These are phyloP conservation scores for Cinchona pubescens DNA, from an alignment of 257 asterid genomes.

Conservation along the genomic window DNA sequence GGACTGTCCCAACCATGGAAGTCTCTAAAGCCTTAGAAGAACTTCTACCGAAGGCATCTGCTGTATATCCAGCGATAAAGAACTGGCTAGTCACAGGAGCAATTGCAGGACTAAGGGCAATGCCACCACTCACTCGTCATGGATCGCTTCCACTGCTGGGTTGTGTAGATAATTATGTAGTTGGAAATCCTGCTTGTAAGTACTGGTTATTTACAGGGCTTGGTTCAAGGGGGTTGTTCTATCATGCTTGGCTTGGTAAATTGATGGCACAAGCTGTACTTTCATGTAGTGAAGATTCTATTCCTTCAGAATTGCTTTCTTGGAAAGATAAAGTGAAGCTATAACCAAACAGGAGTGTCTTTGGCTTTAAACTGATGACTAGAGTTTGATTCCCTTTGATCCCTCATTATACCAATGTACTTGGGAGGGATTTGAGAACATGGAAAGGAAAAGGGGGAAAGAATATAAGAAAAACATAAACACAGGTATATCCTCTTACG, in stretches of 20 bases:
- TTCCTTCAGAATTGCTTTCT: constrained; percentile 62
- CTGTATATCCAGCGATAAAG: constrained; percentile 60
- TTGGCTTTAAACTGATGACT: background rate
- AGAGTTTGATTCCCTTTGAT: background rate
- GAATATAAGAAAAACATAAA: too few relatives aligned
- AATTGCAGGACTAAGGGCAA: constrained; percentile 81
- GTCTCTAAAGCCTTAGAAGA: constrained; percentile 52
- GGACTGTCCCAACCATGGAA: constrained; percentile 55
- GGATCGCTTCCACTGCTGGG: constrained; percentile 90
- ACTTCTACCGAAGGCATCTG: constrained; percentile 67
- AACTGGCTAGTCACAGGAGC: constrained; percentile 58
- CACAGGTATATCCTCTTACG: too few relatives aligned
- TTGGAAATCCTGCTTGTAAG: constrained; percentile 37
- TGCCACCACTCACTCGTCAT: constrained; percentile 73
- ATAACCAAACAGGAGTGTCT: background rate
- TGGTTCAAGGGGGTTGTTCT: constrained; percentile 85
- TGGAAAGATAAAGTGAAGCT: constrained; percentile 54
- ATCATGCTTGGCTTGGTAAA: constrained; percentile 92
- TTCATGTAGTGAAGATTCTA: constrained; percentile 50
- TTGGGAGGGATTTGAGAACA: too few relatives aligned
- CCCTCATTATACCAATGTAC: too few relatives aligned
- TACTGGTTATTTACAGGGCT: constrained; percentile 91
- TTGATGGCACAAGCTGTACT: constrained; percentile 59
- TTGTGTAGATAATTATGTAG: constrained; percentile 51
- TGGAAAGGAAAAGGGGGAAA: too few relatives aligned